A percentile compares a stretch with the other conserved stretches of the same genome.
Conservation (phyloP, 495 filamentous ascomycete species). For the Penicillium dipodomyicola region DNA sequence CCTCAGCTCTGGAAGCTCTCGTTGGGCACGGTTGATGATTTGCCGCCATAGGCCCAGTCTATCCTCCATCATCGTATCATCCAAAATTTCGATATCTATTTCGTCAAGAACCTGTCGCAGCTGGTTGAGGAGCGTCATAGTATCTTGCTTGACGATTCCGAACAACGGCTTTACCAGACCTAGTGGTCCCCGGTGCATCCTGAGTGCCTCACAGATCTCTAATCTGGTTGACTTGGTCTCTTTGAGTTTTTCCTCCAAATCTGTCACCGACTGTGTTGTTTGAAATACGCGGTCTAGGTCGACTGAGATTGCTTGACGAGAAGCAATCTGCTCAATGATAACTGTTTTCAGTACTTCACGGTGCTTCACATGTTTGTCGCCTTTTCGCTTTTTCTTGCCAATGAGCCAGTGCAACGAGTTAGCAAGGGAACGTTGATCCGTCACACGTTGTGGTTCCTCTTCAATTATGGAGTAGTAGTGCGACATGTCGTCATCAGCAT, state of each 20-base stretch:
- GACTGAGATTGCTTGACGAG: slow-evolving; percentile 3
- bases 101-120: slow-evolving; percentile 13
- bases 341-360: background rate
- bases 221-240: slow-evolving; percentile 4
- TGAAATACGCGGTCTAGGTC: slow-evolving; percentile 16
- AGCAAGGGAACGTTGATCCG: background rate
- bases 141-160: slow-evolving; percentile 14
- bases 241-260: background rate
- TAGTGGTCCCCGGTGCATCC: background rate
- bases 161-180: background rate
- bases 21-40: slow-evolving; percentile 14
- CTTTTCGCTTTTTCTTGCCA: background rate
- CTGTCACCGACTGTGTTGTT: background rate
- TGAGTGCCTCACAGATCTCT: background rate
- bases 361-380: background rate
- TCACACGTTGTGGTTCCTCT: background rate
- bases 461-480: background rate
- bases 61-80: slow-evolving; percentile 20
- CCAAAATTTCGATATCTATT: slow-evolving; percentile 11
- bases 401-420: background rate
- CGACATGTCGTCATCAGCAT: background rate
- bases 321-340: slow-evolving; percentile 15
- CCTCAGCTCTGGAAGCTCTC: slow-evolving; percentile 14
- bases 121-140: slow-evolving; percentile 9
- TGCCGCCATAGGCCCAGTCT: slow-evolving; percentile 15